Conservation (phyloP, 2,329 filamentous ascomycete species). For the Phialophora expanda region DNA sequence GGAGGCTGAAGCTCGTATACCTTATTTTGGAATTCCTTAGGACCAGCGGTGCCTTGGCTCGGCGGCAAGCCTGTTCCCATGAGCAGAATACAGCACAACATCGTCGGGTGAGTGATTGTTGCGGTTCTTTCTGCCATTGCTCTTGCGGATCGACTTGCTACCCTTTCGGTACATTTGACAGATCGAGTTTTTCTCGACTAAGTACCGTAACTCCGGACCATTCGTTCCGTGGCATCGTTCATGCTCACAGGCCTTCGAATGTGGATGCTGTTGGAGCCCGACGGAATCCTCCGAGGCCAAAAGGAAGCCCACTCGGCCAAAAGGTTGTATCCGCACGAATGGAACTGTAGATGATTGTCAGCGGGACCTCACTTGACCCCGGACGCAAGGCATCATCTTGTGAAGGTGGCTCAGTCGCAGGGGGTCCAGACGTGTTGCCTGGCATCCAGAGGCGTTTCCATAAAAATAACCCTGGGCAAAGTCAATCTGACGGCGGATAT, state of each 20-base stretch:
- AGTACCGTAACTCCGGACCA: not conserved
- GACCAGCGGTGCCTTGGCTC: conserved; percentile 2
- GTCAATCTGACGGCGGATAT: not conserved
- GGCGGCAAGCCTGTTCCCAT: not conserved
- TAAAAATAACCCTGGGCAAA: not conserved
- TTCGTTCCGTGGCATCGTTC: not conserved
- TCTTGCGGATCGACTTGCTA: not conserved
- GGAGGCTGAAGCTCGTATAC: conserved; percentile 15
- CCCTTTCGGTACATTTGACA: not conserved
- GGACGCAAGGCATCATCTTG: not conserved
- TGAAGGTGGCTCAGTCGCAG: not conserved
- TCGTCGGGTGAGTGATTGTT: not conserved
- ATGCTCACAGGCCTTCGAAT: not conserved
- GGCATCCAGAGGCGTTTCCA: not conserved
- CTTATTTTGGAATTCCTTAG: conserved; percentile 12
- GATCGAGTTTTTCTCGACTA: not conserved
- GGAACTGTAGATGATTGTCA: not conserved
- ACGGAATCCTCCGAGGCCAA: not conserved
- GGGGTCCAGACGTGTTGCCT: not conserved
- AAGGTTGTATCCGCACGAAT: not conserved
- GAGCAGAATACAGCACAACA: not conserved
- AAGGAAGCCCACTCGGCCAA: not conserved
- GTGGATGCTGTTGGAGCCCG: not conserved
- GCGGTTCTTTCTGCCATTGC: not conserved
- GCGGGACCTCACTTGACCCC: not conserved